A percentile compares a stretch with the other conserved stretches of the same genome.
phyloP scores from a whole-genome alignment of 148 eudicot species.

The Cornus controversa region DNA sequence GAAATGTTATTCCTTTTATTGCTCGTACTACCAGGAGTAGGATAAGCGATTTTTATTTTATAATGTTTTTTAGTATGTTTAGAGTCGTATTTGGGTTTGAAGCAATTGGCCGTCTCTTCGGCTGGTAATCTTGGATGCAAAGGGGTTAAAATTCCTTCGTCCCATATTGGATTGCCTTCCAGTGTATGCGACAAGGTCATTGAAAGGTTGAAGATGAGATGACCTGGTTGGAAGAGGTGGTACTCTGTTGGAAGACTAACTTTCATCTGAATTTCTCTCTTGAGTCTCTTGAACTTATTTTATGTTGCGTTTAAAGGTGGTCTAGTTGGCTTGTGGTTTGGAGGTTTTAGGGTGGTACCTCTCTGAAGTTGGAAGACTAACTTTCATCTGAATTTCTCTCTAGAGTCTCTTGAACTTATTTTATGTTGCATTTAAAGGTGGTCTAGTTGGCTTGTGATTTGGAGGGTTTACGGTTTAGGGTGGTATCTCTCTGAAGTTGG shows the following conservation, averaged over 20 bases:
- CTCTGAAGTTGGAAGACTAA: not conserved
- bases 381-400: not conserved
- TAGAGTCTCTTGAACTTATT: not conserved
- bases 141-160: not conserved
- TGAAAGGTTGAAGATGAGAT: not conserved
- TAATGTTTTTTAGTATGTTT: too few species aligned
- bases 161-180: not conserved
- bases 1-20: too few species aligned
- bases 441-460: too few species aligned
- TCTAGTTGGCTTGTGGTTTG: too few species aligned
- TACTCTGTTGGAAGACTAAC: not conserved
- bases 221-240: not conserved
- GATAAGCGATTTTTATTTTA: too few species aligned
- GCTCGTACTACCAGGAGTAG: too few species aligned
- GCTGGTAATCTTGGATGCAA: not conserved
- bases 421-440: too few species aligned
- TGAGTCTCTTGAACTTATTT: not conserved
- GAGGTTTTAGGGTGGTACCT: too few species aligned
- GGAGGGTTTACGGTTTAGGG: too few species aligned
- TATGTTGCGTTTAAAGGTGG: too few species aligned
- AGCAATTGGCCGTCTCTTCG: not conserved
- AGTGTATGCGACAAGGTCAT: not conserved
- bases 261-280: not conserved
- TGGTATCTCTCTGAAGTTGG: not conserved
- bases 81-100: not conserved